A percentile compares a stretch with the other conserved stretches of the same genome.
phyloP scores from a whole-genome alignment of 2,329 filamentous ascomycete species.

The Lizonia empirigonia region DNA sequence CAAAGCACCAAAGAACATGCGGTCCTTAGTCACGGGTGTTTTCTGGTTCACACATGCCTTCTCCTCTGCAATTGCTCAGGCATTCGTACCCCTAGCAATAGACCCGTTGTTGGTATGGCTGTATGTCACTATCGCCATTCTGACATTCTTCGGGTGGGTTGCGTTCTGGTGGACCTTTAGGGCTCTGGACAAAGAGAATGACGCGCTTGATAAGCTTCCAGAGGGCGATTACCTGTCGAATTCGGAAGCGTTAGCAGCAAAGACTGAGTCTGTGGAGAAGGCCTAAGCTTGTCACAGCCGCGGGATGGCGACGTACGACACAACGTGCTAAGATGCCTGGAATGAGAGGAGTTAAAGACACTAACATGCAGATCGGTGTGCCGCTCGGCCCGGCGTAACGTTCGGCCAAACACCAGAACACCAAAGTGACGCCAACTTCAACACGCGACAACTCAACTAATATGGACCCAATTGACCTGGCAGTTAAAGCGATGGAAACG shows the following conservation, averaged over 20 bases:
- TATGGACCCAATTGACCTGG: too few species aligned
- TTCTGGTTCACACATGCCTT: slow-evolving; percentile 44
- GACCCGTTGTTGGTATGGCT: slow-evolving; percentile 34
- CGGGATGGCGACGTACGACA: too few species aligned
- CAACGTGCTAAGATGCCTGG: too few species aligned
- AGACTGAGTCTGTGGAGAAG: slow-evolving; percentile 16
- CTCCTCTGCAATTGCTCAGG: slow-evolving; percentile 29
- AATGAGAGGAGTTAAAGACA: too few species aligned
- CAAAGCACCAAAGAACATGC: slow-evolving; percentile 70
- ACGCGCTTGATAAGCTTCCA: slow-evolving; percentile 41
- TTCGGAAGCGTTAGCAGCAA: slow-evolving; percentile 20
- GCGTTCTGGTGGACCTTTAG: slow-evolving; percentile 40
- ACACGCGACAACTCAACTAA: too few species aligned
- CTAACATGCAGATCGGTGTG: too few species aligned
- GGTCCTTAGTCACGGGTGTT: slow-evolving; percentile 39
- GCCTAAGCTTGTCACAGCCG: not conserved
- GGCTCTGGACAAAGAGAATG: slow-evolving; percentile 36
- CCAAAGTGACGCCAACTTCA: too few species aligned
- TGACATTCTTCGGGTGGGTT: slow-evolving; percentile 37
- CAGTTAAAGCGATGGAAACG: too few species aligned
- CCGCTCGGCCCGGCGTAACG: too few species aligned
- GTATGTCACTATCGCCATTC: slow-evolving; percentile 39
- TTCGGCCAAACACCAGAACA: too few species aligned
- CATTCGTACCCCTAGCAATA: slow-evolving; percentile 27
- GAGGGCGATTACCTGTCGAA: slow-evolving; percentile 28